Evolutionary conservation across 2,329 filamentous ascomycete genomes (phyloP).

Genomic region (Metarhizium anisopliae): DNA sequence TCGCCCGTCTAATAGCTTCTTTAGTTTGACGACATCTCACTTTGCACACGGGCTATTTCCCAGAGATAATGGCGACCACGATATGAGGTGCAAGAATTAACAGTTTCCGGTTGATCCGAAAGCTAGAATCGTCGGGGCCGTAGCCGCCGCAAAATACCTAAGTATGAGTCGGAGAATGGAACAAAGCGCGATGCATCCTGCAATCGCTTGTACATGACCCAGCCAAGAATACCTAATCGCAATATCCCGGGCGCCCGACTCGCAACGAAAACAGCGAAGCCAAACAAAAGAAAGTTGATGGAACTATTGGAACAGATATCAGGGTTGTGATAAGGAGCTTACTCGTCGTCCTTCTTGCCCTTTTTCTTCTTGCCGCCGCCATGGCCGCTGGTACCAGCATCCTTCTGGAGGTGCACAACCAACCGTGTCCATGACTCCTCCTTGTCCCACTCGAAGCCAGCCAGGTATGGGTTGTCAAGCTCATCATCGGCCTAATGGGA

Average conservation of each 20-base stretch:
- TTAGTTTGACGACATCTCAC: background rate
- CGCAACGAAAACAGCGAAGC: conserved; percentile 30
- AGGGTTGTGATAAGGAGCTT: conserved; percentile 14
- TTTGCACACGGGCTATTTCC: background rate
- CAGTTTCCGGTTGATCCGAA: background rate
- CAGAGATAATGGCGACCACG: background rate
- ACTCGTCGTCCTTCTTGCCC: conserved; percentile 55
- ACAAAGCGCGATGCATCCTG: conserved; percentile 18
- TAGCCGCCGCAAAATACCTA: background rate
- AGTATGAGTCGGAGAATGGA: conserved; percentile 4
- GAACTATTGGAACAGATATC: conserved; percentile 32
- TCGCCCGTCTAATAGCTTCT: background rate
- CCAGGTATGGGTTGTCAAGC: conserved; percentile 76
- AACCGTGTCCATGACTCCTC: conserved; percentile 84
- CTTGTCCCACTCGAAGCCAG: conserved; percentile 94
- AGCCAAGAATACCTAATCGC: conserved; percentile 32
- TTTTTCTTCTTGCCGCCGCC: conserved; percentile 57
- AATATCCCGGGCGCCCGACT: conserved; percentile 33
- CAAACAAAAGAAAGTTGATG: conserved; percentile 26
- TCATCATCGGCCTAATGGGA: conserved; percentile 72
- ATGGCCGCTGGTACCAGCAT: conserved; percentile 44
- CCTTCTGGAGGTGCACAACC: conserved; percentile 75
- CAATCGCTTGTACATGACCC: conserved; percentile 18
- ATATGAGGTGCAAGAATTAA: background rate
- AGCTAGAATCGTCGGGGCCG: conserved; percentile 1